A percentile compares a stretch with the other conserved stretches of the same genome.
phyloP scores from a whole-genome alignment of 805 yeast genomes.

The Starmerella apicola region DNA sequence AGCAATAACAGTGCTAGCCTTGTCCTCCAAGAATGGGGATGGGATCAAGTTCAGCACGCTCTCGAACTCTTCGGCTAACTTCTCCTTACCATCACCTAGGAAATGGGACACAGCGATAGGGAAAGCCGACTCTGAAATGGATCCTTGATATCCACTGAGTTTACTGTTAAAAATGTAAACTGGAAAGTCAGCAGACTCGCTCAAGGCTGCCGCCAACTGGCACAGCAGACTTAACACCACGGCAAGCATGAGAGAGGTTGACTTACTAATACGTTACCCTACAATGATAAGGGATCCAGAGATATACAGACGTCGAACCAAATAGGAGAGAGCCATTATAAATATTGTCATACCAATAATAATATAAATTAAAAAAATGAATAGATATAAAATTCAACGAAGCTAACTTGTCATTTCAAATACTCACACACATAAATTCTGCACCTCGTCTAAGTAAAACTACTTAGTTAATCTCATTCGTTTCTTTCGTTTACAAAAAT shows the following conservation, averaged over 20 bases:
- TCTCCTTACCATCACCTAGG: slow-evolving; percentile 13
- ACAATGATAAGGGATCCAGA: no score
- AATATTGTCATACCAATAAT: no score
- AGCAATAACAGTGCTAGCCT: slow-evolving; percentile 16
- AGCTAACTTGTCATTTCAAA: no score
- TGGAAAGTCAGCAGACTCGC: slow-evolving; percentile 8
- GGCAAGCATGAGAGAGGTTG: slow-evolving; percentile 1
- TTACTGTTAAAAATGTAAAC: slow-evolving; percentile 14
- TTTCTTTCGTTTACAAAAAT: no score
- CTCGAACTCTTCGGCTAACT: slow-evolving; percentile 4
- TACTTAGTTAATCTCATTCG: no score
- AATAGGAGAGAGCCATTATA: no score
- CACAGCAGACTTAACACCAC: slow-evolving; percentile 7
- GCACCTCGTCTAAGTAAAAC: no score
- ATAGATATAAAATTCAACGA: no score
- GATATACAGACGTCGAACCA: no score
- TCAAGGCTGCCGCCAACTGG: slow-evolving; percentile 5
- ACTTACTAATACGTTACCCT: neutral
- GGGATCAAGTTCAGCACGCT: slow-evolving; percentile 14
- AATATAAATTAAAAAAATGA: no score
- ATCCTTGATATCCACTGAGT: neutral
- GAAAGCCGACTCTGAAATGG: slow-evolving; percentile 8
- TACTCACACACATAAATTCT: no score
- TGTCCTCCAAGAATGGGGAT: slow-evolving; percentile 16
- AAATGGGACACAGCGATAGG: slow-evolving; percentile 18